These are phyloP conservation scores for Tardiomyces depauwii DNA, from an alignment of 1,139 yeast genomes.

Conservation along the genomic window DNA sequence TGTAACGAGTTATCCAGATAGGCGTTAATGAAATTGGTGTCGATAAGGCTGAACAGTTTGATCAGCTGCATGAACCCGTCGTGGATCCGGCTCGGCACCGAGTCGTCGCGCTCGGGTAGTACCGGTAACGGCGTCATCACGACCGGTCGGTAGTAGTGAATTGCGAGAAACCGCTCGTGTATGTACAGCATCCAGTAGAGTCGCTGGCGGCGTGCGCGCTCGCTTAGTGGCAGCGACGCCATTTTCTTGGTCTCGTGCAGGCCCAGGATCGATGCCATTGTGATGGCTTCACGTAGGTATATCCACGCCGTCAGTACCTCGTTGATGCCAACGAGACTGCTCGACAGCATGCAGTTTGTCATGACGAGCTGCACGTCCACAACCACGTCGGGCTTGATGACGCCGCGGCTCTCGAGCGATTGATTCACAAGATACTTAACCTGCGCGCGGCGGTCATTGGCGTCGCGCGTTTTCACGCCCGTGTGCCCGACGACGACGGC, in stretches of 20 bases:
- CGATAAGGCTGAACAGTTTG: constrained; percentile 11
- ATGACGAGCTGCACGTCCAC: constrained; percentile 5
- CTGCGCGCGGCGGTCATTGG: constrained; percentile 1
- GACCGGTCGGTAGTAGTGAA: constrained; percentile 10
- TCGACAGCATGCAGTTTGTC: constrained; percentile 8
- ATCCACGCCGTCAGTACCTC: constrained; percentile 10
- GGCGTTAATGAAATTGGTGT: constrained; percentile 11
- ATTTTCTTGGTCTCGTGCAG: constrained; percentile 3
- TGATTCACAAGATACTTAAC: constrained; percentile 5
- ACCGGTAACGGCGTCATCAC: constrained; percentile 6
- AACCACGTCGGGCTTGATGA: constrained; percentile 4
- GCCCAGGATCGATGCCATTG: constrained; percentile 9
- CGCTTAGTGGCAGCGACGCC: constrained; percentile 1
- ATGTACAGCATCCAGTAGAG: constrained; percentile 13
- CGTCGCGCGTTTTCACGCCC: constrained; percentile 1
- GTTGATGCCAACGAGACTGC: constrained; percentile 8
- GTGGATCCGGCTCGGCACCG: constrained; percentile 6
- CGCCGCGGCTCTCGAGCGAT: constrained; percentile 8
- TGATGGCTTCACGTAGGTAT: constrained; percentile 12
- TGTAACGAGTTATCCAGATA: constrained; percentile 4
- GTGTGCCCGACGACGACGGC: constrained; percentile 10
- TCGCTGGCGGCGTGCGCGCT: constrained; percentile 9
- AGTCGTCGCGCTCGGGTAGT: constrained; percentile 9
- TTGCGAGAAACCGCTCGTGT: constrained; percentile 13
- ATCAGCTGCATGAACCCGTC: constrained; percentile 12